phyloP scores from a whole-genome alignment of 345 rosid genomes.

The Eucalyptus albens region DNA sequence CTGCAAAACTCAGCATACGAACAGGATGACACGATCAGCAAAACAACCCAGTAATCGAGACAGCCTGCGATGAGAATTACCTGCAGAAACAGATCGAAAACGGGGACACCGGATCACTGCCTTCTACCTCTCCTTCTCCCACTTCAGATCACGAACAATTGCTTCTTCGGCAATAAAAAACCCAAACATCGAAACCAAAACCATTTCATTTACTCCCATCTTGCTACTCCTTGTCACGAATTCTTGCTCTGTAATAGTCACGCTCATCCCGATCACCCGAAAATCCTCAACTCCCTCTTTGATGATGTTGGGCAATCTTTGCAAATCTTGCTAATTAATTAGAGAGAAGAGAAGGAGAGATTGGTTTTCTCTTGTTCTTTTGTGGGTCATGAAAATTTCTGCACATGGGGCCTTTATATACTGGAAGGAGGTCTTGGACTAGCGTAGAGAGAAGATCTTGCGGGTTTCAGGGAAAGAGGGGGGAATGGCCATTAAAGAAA shows the following conservation, averaged over 20 bases:
- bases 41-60: background rate
- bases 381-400: background rate
- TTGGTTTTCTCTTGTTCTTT: background rate
- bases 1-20: background rate
- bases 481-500: background rate
- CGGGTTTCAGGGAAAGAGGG: background rate
- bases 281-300: background rate
- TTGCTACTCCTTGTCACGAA: background rate
- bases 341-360: background rate
- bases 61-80: background rate
- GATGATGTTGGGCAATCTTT: background rate
- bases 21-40: background rate
- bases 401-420: background rate
- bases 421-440: background rate
- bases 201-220: background rate
- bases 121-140: background rate
- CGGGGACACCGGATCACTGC: background rate
- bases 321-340: background rate
- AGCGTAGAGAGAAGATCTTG: background rate
- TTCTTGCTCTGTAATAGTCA: background rate
- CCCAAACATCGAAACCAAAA: background rate
- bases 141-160: background rate
- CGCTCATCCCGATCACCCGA: background rate
- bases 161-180: background rate
- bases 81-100: background rate